Conservation (phyloP, 192 early-diverging fungal genomes). For the Rhizoclosmatium sp. region DNA sequence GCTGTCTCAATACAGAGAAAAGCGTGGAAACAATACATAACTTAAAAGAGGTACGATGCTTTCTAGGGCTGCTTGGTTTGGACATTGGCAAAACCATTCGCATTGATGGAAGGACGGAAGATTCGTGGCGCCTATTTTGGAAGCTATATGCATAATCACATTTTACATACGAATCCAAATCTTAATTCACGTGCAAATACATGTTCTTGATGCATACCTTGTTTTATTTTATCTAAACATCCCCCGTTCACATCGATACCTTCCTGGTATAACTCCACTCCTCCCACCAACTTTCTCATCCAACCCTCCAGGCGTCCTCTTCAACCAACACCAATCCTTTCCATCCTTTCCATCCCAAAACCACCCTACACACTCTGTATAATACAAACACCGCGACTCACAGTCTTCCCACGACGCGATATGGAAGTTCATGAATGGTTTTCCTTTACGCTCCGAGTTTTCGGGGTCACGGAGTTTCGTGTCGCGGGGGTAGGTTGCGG, state of each 20-base stretch:
- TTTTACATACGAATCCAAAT: too few relatives aligned
- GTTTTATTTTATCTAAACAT: too few relatives aligned
- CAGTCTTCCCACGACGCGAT: neutral
- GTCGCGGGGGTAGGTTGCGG: neutral
- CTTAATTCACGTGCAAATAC: too few relatives aligned
- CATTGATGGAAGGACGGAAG: too few relatives aligned
- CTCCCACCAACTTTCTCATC: slow-evolving; percentile 10
- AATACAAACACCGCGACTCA: slow-evolving; percentile 15
- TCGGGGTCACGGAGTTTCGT: neutral
- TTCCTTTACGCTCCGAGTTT: slow-evolving; percentile 11
- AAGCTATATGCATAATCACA: too few relatives aligned
- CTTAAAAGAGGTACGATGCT: too few relatives aligned
- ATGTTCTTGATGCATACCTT: too few relatives aligned
- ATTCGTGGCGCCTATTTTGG: too few relatives aligned
- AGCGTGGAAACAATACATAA: too few relatives aligned
- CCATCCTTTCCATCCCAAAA: neutral
- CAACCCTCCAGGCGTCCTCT: slow-evolving; percentile 12
- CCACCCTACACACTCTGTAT: slow-evolving; percentile 20
- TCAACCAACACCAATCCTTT: slow-evolving; percentile 29
- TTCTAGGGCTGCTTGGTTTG: too few relatives aligned
- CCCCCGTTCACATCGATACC: slow-evolving; percentile 1
- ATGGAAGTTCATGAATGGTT: slow-evolving; percentile 9
- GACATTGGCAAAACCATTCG: too few relatives aligned
- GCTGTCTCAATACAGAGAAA: too few relatives aligned
- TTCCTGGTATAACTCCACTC: slow-evolving; percentile 20